Conservation (phyloP, 371 early-diverging fungal species). For the Umbelopsis sp. region DNA sequence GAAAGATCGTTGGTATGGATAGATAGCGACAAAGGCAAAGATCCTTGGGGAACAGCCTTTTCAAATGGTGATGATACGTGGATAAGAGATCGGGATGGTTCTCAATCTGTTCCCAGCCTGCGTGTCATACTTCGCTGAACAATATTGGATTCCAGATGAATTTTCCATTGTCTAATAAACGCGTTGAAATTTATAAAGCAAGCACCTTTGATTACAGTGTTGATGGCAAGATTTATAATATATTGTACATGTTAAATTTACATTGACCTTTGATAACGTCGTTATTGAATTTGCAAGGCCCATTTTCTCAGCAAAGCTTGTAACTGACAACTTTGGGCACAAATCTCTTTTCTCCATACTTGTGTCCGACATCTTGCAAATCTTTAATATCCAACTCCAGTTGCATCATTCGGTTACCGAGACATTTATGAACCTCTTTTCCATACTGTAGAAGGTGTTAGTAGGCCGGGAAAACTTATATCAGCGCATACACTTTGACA, state of each 20-base stretch:
- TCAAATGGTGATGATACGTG: neutral
- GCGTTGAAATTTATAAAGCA: neutral
- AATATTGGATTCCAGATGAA: neutral
- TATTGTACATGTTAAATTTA: too few species aligned
- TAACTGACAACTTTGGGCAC: too few species aligned
- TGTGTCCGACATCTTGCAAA: neutral
- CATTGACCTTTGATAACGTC: too few species aligned
- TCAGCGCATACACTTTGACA: neutral
- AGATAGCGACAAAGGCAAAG: slow-evolving; percentile 7
- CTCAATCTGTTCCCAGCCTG: neutral
- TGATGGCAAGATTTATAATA: too few species aligned
- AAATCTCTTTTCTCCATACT: neutral
- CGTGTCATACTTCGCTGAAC: neutral
- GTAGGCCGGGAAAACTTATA: neutral
- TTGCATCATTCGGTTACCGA: neutral
- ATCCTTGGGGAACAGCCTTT: slow-evolving; percentile 15
- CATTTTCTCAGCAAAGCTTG: too few species aligned
- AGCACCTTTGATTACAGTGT: too few species aligned
- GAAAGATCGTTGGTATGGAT: neutral
- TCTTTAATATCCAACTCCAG: neutral
- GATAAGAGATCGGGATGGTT: slow-evolving; percentile 4
- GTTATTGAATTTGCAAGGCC: too few species aligned
- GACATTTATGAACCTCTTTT: neutral
- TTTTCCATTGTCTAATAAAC: neutral
- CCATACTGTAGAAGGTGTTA: neutral